Evolutionary conservation across 2,329 filamentous ascomycete species (phyloP).

Genomic region (Diaporthe sp.): DNA sequence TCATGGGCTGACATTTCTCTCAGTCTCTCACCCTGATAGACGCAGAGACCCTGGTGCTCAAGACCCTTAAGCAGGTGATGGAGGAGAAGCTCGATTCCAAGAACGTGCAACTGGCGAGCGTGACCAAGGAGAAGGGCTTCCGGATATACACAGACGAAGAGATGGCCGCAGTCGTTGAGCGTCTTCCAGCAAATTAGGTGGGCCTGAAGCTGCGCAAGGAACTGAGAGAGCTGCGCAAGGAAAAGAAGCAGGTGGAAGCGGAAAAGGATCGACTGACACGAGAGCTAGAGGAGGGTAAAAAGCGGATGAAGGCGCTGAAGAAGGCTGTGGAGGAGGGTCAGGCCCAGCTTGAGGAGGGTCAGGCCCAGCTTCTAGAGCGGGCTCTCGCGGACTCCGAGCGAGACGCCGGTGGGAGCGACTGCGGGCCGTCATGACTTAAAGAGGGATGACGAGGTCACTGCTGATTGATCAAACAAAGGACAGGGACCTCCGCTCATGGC

Average conservation of each 20-base stretch:
- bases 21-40: slow-evolving; percentile 90
- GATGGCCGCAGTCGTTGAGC: slow-evolving; percentile 92
- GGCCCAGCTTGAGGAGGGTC: no score
- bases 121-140: slow-evolving; percentile 98
- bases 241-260: no score
- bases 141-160: slow-evolving; percentile 98
- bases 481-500: neutral
- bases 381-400: no score
- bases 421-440: slow-evolving; percentile 24
- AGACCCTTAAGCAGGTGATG: slow-evolving; percentile 99
- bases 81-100: slow-evolving; percentile 99
- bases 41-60: slow-evolving; percentile 94
- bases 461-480: neutral
- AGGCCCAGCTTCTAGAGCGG: no score
- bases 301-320: neutral
- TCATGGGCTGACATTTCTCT: neutral
- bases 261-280: neutral
- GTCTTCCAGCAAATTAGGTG: slow-evolving; percentile 75
- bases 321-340: no score
- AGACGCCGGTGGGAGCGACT: neutral
- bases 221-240: neutral
- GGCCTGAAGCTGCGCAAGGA: neutral
- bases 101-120: slow-evolving; percentile 97
- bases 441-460: slow-evolving; percentile 35
- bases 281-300: neutral